A percentile compares a stretch with the other conserved stretches of the same genome.
These are phyloP conservation scores for Nemania sp. DNA, from an alignment of 2,329 filamentous ascomycete species.

Conservation along the genomic window DNA sequence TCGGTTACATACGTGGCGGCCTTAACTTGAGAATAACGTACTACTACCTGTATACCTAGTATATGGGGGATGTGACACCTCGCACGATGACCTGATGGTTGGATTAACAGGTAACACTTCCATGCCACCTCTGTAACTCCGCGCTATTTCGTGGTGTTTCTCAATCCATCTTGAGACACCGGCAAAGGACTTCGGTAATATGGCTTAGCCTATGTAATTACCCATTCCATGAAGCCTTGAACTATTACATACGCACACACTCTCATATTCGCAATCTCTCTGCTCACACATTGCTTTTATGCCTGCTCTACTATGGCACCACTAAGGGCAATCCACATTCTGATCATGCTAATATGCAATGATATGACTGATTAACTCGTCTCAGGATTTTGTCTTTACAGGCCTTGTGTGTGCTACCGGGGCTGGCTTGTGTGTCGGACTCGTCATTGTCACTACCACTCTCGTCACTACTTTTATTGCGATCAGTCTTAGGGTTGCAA, in stretches of 20 bases:
- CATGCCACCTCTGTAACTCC: too few relatives aligned
- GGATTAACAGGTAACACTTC: too few relatives aligned
- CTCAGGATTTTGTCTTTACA: constrained; percentile 21
- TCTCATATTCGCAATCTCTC: constrained; percentile 13
- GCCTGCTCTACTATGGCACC: constrained; percentile 20
- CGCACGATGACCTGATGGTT: too few relatives aligned
- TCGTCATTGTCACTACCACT: background rate
- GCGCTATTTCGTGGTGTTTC: constrained; percentile 4
- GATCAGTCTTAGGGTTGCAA: too few relatives aligned
- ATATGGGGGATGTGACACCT: too few relatives aligned
- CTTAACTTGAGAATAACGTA: too few relatives aligned
- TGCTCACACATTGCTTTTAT: constrained; percentile 21
- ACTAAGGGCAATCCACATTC: constrained; percentile 28
- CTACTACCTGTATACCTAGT: too few relatives aligned
- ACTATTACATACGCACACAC: constrained; percentile 7
- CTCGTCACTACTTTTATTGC: too few relatives aligned
- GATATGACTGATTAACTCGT: constrained; percentile 26
- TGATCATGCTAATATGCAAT: constrained; percentile 18
- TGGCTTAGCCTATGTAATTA: constrained; percentile 11
- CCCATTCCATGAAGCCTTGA: too few relatives aligned
- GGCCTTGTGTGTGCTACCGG: background rate
- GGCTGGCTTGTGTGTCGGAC: background rate
- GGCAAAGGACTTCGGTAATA: constrained; percentile 12
- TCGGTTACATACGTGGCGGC: too few relatives aligned
- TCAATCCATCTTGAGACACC: constrained; percentile 19